phyloP scores from a whole-genome alignment of 768 basidiomycete species.

The Cystofilobasidium bisporidii region DNA sequence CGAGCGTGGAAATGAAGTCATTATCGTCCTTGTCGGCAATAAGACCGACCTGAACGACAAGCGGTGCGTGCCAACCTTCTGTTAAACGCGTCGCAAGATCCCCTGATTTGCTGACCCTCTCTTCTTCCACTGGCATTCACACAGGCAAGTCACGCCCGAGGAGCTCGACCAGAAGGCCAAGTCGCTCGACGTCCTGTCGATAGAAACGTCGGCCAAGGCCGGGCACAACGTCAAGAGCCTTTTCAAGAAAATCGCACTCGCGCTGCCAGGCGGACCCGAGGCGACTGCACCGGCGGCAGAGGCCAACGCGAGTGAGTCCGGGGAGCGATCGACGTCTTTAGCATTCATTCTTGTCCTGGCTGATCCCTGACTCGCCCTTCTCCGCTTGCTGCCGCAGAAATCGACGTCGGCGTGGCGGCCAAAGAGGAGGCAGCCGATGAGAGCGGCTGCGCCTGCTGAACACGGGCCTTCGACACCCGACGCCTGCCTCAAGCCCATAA shows the following conservation, averaged over 20 bases:
- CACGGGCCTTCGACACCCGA: background rate
- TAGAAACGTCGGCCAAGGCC: conserved; percentile 98
- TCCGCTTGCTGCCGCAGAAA: conserved; percentile 16
- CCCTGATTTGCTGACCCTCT: too few relatives aligned
- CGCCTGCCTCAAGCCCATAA: background rate
- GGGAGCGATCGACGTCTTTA: background rate
- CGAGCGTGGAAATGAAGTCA: conserved; percentile 93
- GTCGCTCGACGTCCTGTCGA: conserved; percentile 90
- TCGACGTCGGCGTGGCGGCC: conserved; percentile 15
- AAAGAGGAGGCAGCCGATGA: conserved; percentile 6
- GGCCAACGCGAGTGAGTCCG: conserved; percentile 20
- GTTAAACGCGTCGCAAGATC: too few relatives aligned
- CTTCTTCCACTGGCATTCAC: too few relatives aligned
- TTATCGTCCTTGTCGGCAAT: conserved; percentile 96
- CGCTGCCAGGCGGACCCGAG: conserved; percentile 72
- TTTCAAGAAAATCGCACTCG: conserved; percentile 99
- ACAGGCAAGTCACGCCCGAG: conserved; percentile 95
- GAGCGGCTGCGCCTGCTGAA: conserved; percentile 15
- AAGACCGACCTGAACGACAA: conserved; percentile 99
- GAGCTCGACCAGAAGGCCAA: conserved; percentile 87
- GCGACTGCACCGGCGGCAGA: conserved; percentile 3
- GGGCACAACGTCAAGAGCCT: conserved; percentile 98
- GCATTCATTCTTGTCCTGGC: conserved; percentile 20
- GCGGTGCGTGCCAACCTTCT: conserved; percentile 58
- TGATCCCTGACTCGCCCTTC: conserved; percentile 12